These are phyloP conservation scores for Verticillium nonalfalfae DNA, from an alignment of 2,329 filamentous ascomycete species.

Conservation along the genomic window DNA sequence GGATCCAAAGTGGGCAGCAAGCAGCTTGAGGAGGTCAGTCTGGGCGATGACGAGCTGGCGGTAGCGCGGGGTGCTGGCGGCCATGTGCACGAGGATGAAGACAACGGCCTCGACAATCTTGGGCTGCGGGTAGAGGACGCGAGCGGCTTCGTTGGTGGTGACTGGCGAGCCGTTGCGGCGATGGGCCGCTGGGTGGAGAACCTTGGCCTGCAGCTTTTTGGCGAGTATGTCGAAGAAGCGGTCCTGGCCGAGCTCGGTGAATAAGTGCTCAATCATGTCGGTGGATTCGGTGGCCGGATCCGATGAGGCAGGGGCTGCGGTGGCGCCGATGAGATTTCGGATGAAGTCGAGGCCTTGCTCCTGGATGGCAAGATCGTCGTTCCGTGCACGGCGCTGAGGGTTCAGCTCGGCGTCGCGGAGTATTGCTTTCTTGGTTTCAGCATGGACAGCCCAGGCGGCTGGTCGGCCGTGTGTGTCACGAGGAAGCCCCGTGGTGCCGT, in stretches of 20 bases:
- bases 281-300: conserved; percentile 43
- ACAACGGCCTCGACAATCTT: conserved; percentile 74
- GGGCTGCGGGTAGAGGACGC: conserved; percentile 49
- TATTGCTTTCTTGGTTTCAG: conserved; percentile 40
- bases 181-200: conserved; percentile 42
- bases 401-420: conserved; percentile 64
- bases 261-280: conserved; percentile 80
- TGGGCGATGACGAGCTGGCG: conserved; percentile 73
- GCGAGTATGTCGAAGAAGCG: conserved; percentile 75
- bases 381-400: conserved; percentile 59
- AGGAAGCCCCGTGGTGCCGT: conserved; percentile 11
- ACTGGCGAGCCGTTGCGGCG: conserved; percentile 25
- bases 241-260: conserved; percentile 68
- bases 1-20: conserved; percentile 69
- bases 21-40: conserved; percentile 64
- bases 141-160: conserved; percentile 7
- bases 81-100: conserved; percentile 82
- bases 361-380: conserved; percentile 79
- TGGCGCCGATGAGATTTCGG: conserved; percentile 75
- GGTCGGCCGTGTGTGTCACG: conserved; percentile 12
- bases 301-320: conserved; percentile 40
- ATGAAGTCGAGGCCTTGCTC: conserved; percentile 88
- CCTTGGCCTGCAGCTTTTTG: conserved; percentile 64
- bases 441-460: conserved; percentile 39
- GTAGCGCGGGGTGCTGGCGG: conserved; percentile 73